Percentiles rank a stretch among this genome's conserved stretches.
Conservation (phyloP, 805 yeast genomes). For the Saccharomycopsis selenospora region DNA sequence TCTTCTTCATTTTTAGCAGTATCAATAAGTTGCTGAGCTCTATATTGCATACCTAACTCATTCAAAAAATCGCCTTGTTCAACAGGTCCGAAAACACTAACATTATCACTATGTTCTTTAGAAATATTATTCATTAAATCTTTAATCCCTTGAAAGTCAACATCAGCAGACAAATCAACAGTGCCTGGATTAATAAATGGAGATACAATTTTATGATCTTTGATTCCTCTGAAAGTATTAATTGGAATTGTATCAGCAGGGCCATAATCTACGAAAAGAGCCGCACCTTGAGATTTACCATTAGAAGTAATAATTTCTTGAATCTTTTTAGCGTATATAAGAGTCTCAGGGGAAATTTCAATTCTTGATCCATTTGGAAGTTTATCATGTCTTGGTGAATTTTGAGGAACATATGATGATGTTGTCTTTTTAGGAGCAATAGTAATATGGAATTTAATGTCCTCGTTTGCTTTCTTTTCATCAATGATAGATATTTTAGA, state of each 20-base stretch:
- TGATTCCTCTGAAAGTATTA: constrained; percentile 68
- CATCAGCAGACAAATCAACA: constrained; percentile 78
- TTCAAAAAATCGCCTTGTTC: constrained; percentile 79
- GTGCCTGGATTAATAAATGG: constrained; percentile 74
- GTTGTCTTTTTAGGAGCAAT: constrained; percentile 55
- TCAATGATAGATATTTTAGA: background rate
- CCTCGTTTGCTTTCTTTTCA: constrained; percentile 7
- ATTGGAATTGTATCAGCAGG: constrained; percentile 53
- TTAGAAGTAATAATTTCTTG: constrained; percentile 34
- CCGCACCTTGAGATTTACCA: constrained; percentile 47
- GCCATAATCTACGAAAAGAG: constrained; percentile 75
- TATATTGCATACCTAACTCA: constrained; percentile 63
- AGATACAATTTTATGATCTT: constrained; percentile 61
- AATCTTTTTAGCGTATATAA: constrained; percentile 49
- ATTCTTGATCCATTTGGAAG: constrained; percentile 51
- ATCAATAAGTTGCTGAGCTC: constrained; percentile 53
- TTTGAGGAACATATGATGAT: constrained; percentile 47
- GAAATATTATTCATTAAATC: constrained; percentile 29
- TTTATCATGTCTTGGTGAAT: constrained; percentile 42
- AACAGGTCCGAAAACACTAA: constrained; percentile 46
- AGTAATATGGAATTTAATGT: constrained; percentile 46
- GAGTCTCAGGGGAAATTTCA: constrained; percentile 72
- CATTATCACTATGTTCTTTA: constrained; percentile 22
- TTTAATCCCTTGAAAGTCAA: constrained; percentile 61
- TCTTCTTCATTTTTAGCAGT: constrained; percentile 35